phyloP scores from a whole-genome alignment of 352 stramenopile genomes.

The Aphanomyces stellatus region DNA sequence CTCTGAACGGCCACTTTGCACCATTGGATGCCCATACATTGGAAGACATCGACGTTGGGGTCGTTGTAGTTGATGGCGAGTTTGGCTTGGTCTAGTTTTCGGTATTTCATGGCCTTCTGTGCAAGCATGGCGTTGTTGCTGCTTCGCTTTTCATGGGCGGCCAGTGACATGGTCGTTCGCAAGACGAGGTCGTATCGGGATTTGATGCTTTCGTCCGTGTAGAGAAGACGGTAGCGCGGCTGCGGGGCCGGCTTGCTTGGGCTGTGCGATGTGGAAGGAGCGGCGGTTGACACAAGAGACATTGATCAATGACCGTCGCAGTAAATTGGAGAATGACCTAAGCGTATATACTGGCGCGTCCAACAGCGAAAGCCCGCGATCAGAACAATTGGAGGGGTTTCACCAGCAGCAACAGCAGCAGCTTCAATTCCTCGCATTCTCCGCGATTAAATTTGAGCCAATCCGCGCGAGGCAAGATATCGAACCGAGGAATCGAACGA shows the following conservation, averaged over 20 bases:
- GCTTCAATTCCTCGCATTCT: not conserved
- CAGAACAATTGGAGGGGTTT: not conserved
- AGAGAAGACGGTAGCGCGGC: not conserved
- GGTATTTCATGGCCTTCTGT: conserved; percentile 5
- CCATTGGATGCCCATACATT: not conserved
- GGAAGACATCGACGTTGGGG: not conserved
- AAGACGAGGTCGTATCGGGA: conserved; percentile 1
- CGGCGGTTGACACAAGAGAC: no score
- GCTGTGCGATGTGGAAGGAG: no score
- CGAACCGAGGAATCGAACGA: not conserved
- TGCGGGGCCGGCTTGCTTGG: not conserved
- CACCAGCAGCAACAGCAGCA: no score
- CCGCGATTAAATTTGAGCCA: not conserved
- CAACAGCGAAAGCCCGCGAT: not conserved
- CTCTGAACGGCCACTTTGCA: not conserved
- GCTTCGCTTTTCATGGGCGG: not conserved
- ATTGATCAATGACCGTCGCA: no score
- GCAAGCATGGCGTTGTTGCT: conserved; percentile 1
- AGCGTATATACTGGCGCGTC: not conserved
- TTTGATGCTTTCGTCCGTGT: conserved; percentile 10
- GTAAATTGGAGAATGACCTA: not conserved
- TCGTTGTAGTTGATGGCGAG: not conserved
- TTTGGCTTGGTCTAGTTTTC: not conserved
- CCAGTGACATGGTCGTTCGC: conserved; percentile 2
- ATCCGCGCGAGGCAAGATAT: not conserved